These are phyloP conservation scores for Trichophyton verrucosum DNA, from an alignment of 2,329 filamentous ascomycete genomes.

Conservation along the genomic window DNA sequence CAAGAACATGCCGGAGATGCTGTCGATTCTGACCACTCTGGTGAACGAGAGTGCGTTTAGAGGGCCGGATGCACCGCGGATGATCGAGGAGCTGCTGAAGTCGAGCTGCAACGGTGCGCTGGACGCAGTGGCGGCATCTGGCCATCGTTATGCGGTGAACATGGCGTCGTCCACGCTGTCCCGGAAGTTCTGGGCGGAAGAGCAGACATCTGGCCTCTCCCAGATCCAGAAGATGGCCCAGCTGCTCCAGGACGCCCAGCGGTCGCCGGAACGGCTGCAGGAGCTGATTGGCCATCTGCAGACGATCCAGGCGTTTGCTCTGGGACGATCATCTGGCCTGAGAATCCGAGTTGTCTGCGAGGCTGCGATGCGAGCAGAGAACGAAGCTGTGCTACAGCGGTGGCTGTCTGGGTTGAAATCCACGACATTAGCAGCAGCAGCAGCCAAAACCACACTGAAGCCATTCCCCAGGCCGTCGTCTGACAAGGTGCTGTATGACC, in stretches of 20 bases:
- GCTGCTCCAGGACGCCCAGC: slow-evolving; percentile 55
- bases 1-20: slow-evolving; percentile 81
- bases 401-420: slow-evolving; percentile 53
- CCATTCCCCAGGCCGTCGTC: slow-evolving; percentile 27
- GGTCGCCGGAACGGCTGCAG: slow-evolving; percentile 54
- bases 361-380: slow-evolving; percentile 54
- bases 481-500: slow-evolving; percentile 71
- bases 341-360: slow-evolving; percentile 82
- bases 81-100: slow-evolving; percentile 77
- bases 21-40: slow-evolving; percentile 67
- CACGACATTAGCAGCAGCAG: slow-evolving; percentile 19
- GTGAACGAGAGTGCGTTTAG: slow-evolving; percentile 85
- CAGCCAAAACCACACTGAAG: too few relatives aligned
- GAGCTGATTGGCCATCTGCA: slow-evolving; percentile 76
- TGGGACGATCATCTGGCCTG: slow-evolving; percentile 54
- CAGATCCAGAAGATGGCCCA: slow-evolving; percentile 76
- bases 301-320: slow-evolving; percentile 65
- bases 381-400: slow-evolving; percentile 55
- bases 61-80: slow-evolving; percentile 62
- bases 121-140: slow-evolving; percentile 80
- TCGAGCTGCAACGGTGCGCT: slow-evolving; percentile 78
- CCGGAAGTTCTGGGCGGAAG: slow-evolving; percentile 55
- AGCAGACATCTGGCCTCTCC: slow-evolving; percentile 80
- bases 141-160: slow-evolving; percentile 73
- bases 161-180: slow-evolving; percentile 73